These are phyloP conservation scores for Tillandsia fasciculata DNA, from an alignment of 176 grass and related monocot species.

Conservation along the genomic window DNA sequence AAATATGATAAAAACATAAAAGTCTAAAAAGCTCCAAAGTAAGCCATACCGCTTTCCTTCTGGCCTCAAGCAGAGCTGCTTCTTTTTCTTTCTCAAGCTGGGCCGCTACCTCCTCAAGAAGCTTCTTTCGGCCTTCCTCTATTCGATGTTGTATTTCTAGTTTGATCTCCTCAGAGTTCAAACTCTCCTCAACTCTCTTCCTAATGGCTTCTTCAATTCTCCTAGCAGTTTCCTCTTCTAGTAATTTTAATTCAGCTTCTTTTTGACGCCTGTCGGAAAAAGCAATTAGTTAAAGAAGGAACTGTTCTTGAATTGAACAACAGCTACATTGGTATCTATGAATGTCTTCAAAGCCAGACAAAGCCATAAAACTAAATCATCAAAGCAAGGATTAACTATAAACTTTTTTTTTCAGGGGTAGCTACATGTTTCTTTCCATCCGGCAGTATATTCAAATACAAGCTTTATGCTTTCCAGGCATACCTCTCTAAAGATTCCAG, in stretches of 20 bases:
- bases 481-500: conserved; percentile 98
- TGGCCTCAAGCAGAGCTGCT: conserved; percentile 51
- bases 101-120: conserved; percentile 54
- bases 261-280: conserved; percentile 61
- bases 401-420: conserved; percentile 30
- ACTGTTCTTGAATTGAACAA: conserved; percentile 13
- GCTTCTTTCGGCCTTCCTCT: conserved; percentile 73
- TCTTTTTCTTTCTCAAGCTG: conserved; percentile 97
- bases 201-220: conserved; percentile 91
- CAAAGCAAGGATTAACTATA: conserved; percentile 23
- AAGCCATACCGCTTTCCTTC: conserved; percentile 54
- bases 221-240: conserved; percentile 93
- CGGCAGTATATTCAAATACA: conserved; percentile 47
- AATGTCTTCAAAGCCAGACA: conserved; percentile 26
- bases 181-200: conserved; percentile 73
- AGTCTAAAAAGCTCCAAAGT: not conserved
- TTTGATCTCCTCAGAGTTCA: conserved; percentile 90
- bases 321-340: conserved; percentile 1
- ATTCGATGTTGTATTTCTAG: conserved; percentile 87
- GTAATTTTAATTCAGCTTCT: conserved; percentile 86
- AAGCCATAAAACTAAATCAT: conserved; percentile 26
- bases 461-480: conserved; percentile 77
- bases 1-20: conserved; percentile 3
- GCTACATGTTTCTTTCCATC: conserved; percentile 34
- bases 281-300: conserved; percentile 43